These are phyloP conservation scores for Apiospora arundinis DNA, from an alignment of 2,329 filamentous ascomycete genomes.

Conservation along the genomic window DNA sequence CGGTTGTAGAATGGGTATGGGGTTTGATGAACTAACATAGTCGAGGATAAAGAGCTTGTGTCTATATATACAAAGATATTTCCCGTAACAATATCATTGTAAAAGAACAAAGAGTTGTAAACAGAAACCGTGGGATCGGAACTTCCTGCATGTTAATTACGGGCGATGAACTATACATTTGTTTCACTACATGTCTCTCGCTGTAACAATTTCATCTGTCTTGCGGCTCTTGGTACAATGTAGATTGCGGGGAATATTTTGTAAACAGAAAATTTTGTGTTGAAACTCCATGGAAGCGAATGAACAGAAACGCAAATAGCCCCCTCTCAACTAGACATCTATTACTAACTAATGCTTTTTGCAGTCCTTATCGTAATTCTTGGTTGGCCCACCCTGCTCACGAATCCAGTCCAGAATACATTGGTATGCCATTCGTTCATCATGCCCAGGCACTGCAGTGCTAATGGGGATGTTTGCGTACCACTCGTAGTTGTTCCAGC, in stretches of 20 bases:
- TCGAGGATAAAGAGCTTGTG: not conserved
- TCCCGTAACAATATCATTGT: not conserved
- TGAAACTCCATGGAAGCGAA: too few relatives aligned
- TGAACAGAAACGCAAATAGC: too few relatives aligned
- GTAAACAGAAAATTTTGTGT: too few relatives aligned
- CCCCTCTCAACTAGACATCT: too few relatives aligned
- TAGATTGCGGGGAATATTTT: not conserved
- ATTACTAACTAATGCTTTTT: too few relatives aligned
- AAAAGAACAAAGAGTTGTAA: not conserved
- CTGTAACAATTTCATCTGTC: not conserved
- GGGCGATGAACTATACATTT: too few relatives aligned
- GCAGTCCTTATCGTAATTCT: not conserved
- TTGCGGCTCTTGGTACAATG: not conserved
- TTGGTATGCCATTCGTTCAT: not conserved
- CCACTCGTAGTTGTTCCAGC: not conserved
- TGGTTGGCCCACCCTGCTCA: not conserved
- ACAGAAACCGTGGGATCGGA: not conserved
- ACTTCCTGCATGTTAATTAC: not conserved
- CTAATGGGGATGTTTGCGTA: not conserved
- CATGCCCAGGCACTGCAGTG: too few relatives aligned
- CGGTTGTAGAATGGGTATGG: not conserved
- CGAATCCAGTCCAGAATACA: not conserved
- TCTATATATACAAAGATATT: not conserved
- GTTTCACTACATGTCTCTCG: not conserved
- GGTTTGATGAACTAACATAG: not conserved